phyloP scores from a whole-genome alignment of 139 green algal species.

The Trebouxia sp. region DNA sequence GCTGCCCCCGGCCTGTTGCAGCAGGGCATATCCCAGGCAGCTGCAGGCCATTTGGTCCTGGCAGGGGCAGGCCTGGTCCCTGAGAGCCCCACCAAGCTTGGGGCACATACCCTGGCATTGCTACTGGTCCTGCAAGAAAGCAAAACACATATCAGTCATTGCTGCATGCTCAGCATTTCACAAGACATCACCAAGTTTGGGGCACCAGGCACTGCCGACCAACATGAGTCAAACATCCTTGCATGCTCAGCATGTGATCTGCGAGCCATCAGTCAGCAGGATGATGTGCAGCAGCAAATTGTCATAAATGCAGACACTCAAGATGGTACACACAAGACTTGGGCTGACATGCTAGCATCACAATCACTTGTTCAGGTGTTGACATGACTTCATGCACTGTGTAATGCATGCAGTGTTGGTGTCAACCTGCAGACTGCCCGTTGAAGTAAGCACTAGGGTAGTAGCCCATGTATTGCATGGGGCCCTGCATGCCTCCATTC shows the following conservation, averaged over 20 bases:
- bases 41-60: background rate
- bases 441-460: background rate
- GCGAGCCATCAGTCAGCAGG: no score
- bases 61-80: background rate
- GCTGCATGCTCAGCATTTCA: background rate
- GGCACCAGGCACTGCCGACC: no score
- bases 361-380: no score
- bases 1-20: background rate
- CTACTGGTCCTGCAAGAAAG: background rate
- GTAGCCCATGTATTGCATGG: slow-evolving; percentile 12
- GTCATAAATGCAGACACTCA: no score
- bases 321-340: no score
- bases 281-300: no score
- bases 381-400: no score
- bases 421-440: background rate
- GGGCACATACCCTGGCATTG: background rate
- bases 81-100: background rate
- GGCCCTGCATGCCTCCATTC: background rate
- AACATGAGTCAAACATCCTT: no score
- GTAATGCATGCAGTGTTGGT: no score
- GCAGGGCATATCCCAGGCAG: background rate
- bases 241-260: no score
- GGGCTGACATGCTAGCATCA: no score
- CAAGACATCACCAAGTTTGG: no score
- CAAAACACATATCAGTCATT: background rate